Evolutionary conservation across 2,329 filamentous ascomycete genomes (phyloP), one percentile per base, ranked within the genome.

Genomic region (Emmonsia crescens): DNA sequence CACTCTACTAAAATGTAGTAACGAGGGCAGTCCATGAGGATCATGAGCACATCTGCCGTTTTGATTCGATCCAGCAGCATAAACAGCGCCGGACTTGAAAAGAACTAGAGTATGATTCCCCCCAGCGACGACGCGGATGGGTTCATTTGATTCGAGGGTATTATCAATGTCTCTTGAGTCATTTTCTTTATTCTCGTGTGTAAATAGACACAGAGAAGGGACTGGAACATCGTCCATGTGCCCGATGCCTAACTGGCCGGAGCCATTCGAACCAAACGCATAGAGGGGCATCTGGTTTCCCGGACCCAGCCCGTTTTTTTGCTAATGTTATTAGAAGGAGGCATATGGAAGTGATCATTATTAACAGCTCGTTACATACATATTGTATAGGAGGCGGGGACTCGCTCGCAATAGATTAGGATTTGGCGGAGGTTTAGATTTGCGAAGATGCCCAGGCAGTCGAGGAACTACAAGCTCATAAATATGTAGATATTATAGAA

Each of bases 41-140:
- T 31, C 51, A 19, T 64, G 36, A 16, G 73, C 76, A 62, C 79
- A 78, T 63, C 81, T 76, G 5, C 76, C 75, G 66, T 80, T 76
- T 8, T 65, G 70, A 70, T 83, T 78, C 62, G 86, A 83, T 0
- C 91, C 91, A 54, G 85, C 82, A 68, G 83, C 85, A 69, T 84
- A 88, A 0, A 92, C 76, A 1, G 76, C 67, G 0, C 87, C 86
- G 31, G 78, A 71, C 3, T 77, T 70, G n/a, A 82, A 83, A 12
- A 91, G 77, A 10, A 96, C 72, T 3, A 96, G 76, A 0, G 91
- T 95, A 73, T 96, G 93, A 70, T 96, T 96, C 1, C 92, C 92
- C 3, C 93, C 93, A 8, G 89, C 80, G 52, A 71, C 75, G 31
- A 87, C 78, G 16, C 70, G 67, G 16, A 60, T 52, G n/a, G 74